Evolutionary conservation across 2,329 filamentous ascomycete genomes (phyloP).

Genomic region (Phialophora verrucosa): DNA sequence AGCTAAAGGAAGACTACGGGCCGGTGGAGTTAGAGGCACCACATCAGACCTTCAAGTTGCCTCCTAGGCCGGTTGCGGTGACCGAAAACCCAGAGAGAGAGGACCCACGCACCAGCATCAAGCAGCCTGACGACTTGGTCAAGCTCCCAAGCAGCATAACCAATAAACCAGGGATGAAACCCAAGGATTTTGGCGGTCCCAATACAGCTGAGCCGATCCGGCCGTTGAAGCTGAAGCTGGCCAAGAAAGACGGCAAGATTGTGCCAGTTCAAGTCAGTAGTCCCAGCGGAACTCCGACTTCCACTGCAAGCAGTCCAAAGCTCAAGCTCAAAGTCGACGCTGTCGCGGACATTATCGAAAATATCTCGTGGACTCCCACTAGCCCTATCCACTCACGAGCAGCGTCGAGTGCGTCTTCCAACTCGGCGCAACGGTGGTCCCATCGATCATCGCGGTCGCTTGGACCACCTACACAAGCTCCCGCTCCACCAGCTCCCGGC

Average conservation of each 20-base stretch:
- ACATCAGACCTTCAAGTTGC: conserved; percentile 32
- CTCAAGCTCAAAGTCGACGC: conserved; percentile 26
- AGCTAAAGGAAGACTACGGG: conserved; percentile 18
- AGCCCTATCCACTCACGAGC: conserved; percentile 33
- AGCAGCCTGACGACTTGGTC: conserved; percentile 29
- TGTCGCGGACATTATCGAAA: conserved; percentile 35
- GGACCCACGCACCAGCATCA: conserved; percentile 23
- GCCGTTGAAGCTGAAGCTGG: conserved; percentile 33
- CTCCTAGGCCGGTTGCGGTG: conserved; percentile 28
- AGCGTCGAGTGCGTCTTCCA: conserved; percentile 29
- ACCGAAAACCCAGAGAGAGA: conserved; percentile 23
- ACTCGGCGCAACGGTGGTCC: conserved; percentile 32
- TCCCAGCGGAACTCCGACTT: conserved; percentile 6
- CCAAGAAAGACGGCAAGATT: conserved; percentile 35
- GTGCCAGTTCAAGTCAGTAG: conserved; percentile 31
- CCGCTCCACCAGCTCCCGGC: conserved; percentile 36
- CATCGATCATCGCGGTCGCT: conserved; percentile 30
- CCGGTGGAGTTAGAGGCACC: conserved; percentile 38
- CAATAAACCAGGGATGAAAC: conserved; percentile 30
- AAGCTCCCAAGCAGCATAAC: conserved; percentile 26
- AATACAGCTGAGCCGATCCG: conserved; percentile 21
- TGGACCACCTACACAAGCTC: conserved; percentile 32
- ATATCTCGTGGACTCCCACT: conserved; percentile 36
- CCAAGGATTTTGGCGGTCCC: conserved; percentile 27
- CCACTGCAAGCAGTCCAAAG: neutral